phyloP scores from a whole-genome alignment of 371 early-diverging fungal genomes.

The Rhizomucor pusillus region DNA sequence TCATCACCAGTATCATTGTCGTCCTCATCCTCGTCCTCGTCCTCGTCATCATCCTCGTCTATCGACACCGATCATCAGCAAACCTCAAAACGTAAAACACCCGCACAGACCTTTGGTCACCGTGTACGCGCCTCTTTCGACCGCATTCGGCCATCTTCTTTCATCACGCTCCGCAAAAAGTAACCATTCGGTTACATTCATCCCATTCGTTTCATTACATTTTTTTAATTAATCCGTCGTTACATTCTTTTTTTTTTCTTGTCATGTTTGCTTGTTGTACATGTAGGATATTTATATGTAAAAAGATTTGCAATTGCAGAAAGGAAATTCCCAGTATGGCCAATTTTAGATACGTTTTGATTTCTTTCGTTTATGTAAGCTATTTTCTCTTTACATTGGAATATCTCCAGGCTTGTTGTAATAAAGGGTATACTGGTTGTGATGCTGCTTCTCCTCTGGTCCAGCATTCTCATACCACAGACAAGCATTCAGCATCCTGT shows the following conservation, averaged over 20 bases:
- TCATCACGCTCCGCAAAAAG: too few relatives aligned
- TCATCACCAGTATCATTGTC: neutral
- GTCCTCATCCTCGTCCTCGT: neutral
- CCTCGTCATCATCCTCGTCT: too few relatives aligned
- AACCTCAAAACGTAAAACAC: too few relatives aligned
- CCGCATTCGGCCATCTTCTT: too few relatives aligned
- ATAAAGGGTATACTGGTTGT: constrained; percentile 34
- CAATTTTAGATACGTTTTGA: neutral
- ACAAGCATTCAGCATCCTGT: constrained; percentile 40
- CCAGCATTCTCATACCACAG: constrained; percentile 17
- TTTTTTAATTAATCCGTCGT: neutral
- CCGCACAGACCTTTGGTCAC: too few relatives aligned
- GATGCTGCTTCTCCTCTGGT: constrained; percentile 10
- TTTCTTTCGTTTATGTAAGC: neutral
- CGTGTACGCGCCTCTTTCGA: too few relatives aligned
- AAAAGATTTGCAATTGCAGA: neutral
- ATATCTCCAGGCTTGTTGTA: constrained; percentile 6
- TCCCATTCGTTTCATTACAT: too few relatives aligned
- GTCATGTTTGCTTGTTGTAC: neutral
- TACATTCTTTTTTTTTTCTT: neutral
- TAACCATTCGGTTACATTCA: too few relatives aligned
- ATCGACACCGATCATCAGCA: too few relatives aligned
- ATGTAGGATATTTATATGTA: neutral
- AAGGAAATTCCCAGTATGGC: neutral
- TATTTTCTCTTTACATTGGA: neutral